Evolutionary conservation across 495 filamentous ascomycete species (phyloP), one percentile per base, ranked within the genome.

Genomic region (Evansstolkia leycettana): DNA sequence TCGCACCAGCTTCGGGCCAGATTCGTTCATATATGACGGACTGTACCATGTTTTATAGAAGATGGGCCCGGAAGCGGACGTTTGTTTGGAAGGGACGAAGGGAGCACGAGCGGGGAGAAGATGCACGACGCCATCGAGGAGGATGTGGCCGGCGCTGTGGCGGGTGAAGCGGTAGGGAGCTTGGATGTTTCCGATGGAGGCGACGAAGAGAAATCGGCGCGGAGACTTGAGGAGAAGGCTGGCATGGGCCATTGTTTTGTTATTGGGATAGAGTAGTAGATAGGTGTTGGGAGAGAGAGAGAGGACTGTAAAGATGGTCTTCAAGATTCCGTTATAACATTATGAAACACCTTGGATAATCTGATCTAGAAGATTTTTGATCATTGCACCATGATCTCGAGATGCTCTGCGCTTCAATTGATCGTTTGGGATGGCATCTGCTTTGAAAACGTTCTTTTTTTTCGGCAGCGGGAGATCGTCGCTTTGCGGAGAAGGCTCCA

Each of bases 81-180:
- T 65, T 57, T 17, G 58, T 55, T 41, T 55, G 54, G 40, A 66
- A 62, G 34, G 49, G 37, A 34, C 57, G 54, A 39, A 55, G 48
- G 25, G 76, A 13, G 65, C 39, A 0, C 69, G 62, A 34, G 51
- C 45, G 38, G 40, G 50, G 5, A 86, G 59, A 10, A 45, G 43
- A 9, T 51, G 60, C 13, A 51, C 57, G 5, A 83, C 43, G 6
- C 70, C 62, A 18, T 65, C 53, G 44, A 89, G 73, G 13, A 83
- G 70, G 33, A 70, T 58, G 60, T 92, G 82, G 34, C 84, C 86
- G 23, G 84, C 79, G 37, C 73, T 82, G 58, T 94, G 86, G 9
- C 81, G 78, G n/a, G 81, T 88, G 33, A 70, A 60, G 36, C 62
- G 64, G 55, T 84, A 82, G 18, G 67, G 60, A 11, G 64, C 50